Percentiles rank a stretch among this genome's conserved stretches.
These are phyloP conservation scores for Meripilus lineatus DNA, from an alignment of 1,284 basidiomycete genomes.

Conservation along the genomic window DNA sequence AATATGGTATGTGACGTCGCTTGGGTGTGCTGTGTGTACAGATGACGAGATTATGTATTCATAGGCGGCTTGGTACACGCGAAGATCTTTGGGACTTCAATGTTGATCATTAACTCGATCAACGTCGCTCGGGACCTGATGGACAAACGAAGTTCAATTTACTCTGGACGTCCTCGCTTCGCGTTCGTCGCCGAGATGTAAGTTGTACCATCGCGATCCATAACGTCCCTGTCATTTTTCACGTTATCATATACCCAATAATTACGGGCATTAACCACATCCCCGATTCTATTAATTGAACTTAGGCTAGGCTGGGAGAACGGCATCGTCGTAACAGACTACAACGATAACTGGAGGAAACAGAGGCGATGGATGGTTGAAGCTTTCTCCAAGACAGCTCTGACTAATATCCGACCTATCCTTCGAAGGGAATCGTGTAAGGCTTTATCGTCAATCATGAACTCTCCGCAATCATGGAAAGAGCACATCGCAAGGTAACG, in stretches of 20 bases:
- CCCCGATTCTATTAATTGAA: no score
- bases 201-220: not conserved
- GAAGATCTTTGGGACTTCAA: not conserved
- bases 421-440: constrained; percentile 14
- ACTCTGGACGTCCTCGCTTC: constrained; percentile 4
- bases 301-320: constrained; percentile 14
- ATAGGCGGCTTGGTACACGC: constrained; percentile 1
- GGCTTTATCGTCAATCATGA: constrained; percentile 15
- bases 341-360: constrained; percentile 19
- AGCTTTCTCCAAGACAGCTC: constrained; percentile 12
- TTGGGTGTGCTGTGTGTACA: no score
- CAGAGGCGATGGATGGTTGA: constrained; percentile 21
- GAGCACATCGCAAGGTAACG: constrained; percentile 16
- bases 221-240: not conserved
- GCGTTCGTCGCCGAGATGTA: constrained; percentile 2
- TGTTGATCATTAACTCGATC: constrained; percentile 1
- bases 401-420: constrained; percentile 12
- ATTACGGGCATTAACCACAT: no score
- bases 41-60: no score
- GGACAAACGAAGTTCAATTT: constrained; percentile 3
- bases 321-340: constrained; percentile 8
- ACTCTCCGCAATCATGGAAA: constrained; percentile 16
- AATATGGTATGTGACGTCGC: no score
- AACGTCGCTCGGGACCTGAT: constrained; percentile 4
- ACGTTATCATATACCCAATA: no score